Conservation (phyloP, 495 filamentous ascomycete species). For the Penicillium pulvis region DNA sequence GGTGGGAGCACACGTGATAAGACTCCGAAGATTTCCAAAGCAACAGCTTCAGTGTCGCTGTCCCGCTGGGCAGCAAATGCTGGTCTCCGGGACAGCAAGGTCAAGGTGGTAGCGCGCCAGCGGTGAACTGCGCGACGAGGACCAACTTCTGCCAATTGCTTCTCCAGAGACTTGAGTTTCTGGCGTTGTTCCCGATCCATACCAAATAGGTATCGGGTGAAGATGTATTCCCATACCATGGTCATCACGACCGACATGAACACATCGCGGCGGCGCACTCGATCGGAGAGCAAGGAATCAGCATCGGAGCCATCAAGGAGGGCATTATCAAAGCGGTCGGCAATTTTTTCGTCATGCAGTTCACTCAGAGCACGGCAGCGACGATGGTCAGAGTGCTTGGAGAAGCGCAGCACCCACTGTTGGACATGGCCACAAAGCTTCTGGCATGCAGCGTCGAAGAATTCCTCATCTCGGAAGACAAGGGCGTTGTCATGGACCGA, state of each 20-base stretch:
- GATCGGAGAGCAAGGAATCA: constrained; percentile 80
- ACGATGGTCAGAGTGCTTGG: constrained; percentile 88
- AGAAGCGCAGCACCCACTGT: constrained; percentile 95
- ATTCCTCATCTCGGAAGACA: constrained; percentile 81
- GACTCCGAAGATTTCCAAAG: constrained; percentile 78
- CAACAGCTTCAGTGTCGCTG: constrained; percentile 86
- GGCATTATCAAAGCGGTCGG: constrained; percentile 89
- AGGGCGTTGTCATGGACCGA: constrained; percentile 74
- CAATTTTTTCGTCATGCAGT: constrained; percentile 82
- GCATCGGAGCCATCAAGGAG: constrained; percentile 92
- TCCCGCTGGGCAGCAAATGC: constrained; percentile 74
- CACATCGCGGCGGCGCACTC: constrained; percentile 82
- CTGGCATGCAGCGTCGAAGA: constrained; percentile 93
- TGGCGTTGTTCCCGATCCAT: constrained; percentile 97
- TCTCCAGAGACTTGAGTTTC: constrained; percentile 92
- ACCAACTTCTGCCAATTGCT: constrained; percentile 84
- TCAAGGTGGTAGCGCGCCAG: constrained; percentile 94
- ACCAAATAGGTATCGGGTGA: constrained; percentile 95
- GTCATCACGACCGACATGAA: constrained; percentile 98
- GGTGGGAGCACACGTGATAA: constrained; percentile 81
- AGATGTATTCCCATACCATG: constrained; percentile 98
- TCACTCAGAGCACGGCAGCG: constrained; percentile 79
- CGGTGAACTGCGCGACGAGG: constrained; percentile 81
- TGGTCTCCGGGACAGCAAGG: constrained; percentile 75
- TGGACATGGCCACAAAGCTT: constrained; percentile 91